Base-by-base conservation (phyloP, 2,329 filamentous ascomycete genomes). In the Geoglossum cookeanum region DNA sequence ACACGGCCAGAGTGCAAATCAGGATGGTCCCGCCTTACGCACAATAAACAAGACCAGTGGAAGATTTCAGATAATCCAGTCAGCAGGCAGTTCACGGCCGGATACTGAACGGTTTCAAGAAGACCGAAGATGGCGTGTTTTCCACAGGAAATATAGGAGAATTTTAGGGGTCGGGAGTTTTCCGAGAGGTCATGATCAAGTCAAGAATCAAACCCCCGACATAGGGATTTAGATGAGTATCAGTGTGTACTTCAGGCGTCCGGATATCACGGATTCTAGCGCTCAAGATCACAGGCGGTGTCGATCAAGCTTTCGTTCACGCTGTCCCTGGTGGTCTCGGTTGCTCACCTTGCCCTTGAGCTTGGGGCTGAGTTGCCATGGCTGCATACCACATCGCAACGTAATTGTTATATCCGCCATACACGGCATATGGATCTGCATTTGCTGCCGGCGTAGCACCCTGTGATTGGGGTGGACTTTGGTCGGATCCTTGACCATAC, bases 401-500 rank as follows among this genome's bases (percentile, higher is more conserved):
- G 67, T 91, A 92, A 63, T 84, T 84, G 64, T 89, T 78, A 69
- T 91, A 91, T 60, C 87, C 87, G 62, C 87, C 87, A 70, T 90
- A 92, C 58, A 82, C 76, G 58, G 87, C 87, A 69, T 92, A 92
- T 0, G 83, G 83, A 65, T 87, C 85, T 58, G 74, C 74, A 54
- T 68, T 71, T 33, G 73, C 75, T 30, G 54, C 54, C 22, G 54
- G 35, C 60, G 76, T 74, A 63, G 77, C 69, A 64, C 70, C 67
- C 29, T 53, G 49, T 22, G 49, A 17, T 32, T 67, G 62, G 32
- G 65, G 63, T 68, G 69, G 39, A 61, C 63, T 63, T 64, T 60
- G 58, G n/a, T 49, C 48, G 30, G 48, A 44, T 32, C 48, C 39
- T 27, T 54, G 48, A 58, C 47, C 39, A n/a, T 33, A 49, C 51